These are phyloP conservation scores for Lactifluus echinatus DNA, from an alignment of 768 basidiomycete species.

Conservation along the genomic window DNA sequence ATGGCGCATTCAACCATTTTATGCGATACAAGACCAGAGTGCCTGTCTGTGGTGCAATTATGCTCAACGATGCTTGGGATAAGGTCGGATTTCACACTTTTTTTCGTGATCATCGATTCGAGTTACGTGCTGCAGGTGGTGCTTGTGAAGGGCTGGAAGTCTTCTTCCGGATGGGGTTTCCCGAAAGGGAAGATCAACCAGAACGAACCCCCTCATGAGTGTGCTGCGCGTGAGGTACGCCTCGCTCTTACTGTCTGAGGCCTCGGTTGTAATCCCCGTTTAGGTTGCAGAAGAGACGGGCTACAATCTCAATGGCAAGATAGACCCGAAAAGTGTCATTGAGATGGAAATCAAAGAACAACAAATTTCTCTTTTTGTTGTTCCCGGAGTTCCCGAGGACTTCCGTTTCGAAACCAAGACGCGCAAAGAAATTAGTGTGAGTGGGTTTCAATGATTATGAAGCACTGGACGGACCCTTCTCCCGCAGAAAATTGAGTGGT, in stretches of 20 bases:
- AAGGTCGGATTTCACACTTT: constrained; percentile 49
- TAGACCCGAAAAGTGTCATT: constrained; percentile 62
- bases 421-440: constrained; percentile 95
- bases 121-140: constrained; percentile 53
- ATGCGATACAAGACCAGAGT: constrained; percentile 96
- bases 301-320: constrained; percentile 69
- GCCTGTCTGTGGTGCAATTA: constrained; percentile 95
- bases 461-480: constrained; percentile 18
- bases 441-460: constrained; percentile 23
- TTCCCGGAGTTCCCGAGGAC: constrained; percentile 80
- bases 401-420: constrained; percentile 89
- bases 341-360: constrained; percentile 87
- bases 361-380: constrained; percentile 83
- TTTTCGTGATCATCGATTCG: constrained; percentile 16
- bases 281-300: constrained; percentile 97
- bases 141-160: constrained; percentile 98
- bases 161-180: constrained; percentile 96
- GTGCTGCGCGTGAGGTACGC: constrained; percentile 86
- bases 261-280: constrained; percentile 4
- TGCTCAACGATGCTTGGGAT: constrained; percentile 87
- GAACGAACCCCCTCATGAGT: constrained; percentile 71
- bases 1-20: constrained; percentile 79
- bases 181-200: constrained; percentile 99
- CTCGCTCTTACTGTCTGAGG: neutral
- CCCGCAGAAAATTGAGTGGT: constrained; percentile 92